Conservation (phyloP, 2,329 filamentous ascomycete species). For the Colletotrichum echinochloae region DNA sequence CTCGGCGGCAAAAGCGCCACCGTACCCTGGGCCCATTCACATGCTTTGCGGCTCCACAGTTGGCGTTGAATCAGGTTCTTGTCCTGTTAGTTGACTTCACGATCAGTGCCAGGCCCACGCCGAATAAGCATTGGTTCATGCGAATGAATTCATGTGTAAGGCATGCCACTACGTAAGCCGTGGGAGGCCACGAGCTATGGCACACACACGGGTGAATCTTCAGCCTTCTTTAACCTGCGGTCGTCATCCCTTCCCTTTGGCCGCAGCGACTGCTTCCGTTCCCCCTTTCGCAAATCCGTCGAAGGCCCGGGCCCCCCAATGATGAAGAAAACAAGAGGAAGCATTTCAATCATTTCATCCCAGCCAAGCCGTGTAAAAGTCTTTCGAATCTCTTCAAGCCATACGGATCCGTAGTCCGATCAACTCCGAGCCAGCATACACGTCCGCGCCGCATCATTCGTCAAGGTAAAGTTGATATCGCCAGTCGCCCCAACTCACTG, state of each 20-base stretch:
- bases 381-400: conserved; percentile 29
- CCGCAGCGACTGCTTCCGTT: conserved; percentile 17
- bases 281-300: conserved; percentile 18
- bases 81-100: background rate
- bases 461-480: conserved; percentile 17
- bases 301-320: conserved; percentile 39
- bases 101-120: background rate
- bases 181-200: conserved; percentile 15
- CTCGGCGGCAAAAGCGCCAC: background rate
- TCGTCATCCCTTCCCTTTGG: conserved; percentile 9
- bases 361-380: conserved; percentile 39
- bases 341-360: conserved; percentile 41
- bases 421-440: conserved; percentile 31
- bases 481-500: conserved; percentile 23
- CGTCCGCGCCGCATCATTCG: conserved; percentile 26
- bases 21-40: background rate
- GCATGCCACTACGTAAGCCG: conserved; percentile 21
- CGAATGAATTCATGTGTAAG: conserved; percentile 36
- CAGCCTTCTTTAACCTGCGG: conserved; percentile 18
- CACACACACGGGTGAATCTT: conserved; percentile 24
- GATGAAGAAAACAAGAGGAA: conserved; percentile 42
- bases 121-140: conserved; percentile 13
- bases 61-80: background rate
- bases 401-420: conserved; percentile 35
- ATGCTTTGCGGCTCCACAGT: background rate